Evolutionary conservation across 345 rosid genomes (phyloP), one percentile per base, ranked within the genome.

Genomic region (Camelina neglecta): DNA sequence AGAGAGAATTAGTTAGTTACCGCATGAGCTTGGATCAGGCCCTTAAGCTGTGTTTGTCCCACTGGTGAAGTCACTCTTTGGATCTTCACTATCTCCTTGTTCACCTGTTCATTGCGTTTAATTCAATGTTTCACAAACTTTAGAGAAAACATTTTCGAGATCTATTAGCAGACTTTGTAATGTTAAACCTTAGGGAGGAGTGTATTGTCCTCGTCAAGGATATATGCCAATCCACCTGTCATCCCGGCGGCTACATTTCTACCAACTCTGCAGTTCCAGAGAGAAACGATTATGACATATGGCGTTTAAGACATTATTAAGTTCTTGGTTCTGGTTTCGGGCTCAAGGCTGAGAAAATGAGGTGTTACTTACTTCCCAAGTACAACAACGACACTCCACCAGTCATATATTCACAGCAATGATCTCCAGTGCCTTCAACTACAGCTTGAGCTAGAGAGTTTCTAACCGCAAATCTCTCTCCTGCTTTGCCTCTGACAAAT

Each of bases 391-490:
- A 95, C 96, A 70, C 97, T 71, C 97, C 99, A 68, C 97, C 99
- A 60, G 99, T 95, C 99, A 95, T 92, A 80, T 95, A 95, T 81
- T 92, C 97, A 23, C 97, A 95, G 76, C 93, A 95, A 65, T 95
- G 99, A 77, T 95, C 97, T 69, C 99, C 97, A 55, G 94, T 90
- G 82, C 99, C 99, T 89, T 95, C 99, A 76, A 95, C 97, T 23
- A 95, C 97, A 48, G 97, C 97, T 82, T 92, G 79, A 74, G 93
- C 97, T 79, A 90, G 91, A 60, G 97, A 95, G 83, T 92, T 95
- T 73, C 99, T 86, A 53, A 95, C 99, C 12, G 99, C 99, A 83
- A 95, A 92, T 45, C 97, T 83, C 88, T 92, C 99, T 69, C 97
- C 99, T 64, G 97, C 96, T 85, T 90, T 92, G 67, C 99, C 99